Conservation (phyloP, 163 green algal species). For the Trebouxia gelatinosa region DNA sequence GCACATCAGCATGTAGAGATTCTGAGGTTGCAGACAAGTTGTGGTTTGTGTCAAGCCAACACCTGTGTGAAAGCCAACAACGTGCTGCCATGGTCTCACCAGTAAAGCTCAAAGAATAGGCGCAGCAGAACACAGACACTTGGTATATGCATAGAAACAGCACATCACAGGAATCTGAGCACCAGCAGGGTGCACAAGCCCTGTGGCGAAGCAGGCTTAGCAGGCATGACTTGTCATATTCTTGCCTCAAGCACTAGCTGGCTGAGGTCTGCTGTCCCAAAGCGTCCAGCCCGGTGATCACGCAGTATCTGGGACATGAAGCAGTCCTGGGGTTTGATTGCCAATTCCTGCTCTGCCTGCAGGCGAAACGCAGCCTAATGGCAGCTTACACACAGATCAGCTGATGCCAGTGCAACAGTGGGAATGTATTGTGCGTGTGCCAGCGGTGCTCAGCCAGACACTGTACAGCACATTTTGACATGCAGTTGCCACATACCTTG, state of each 20-base stretch:
- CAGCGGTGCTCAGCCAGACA: too few relatives aligned
- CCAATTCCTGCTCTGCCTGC: neutral
- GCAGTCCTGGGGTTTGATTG: neutral
- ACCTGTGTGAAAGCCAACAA: neutral
- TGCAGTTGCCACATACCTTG: too few relatives aligned
- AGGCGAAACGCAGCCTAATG: too few relatives aligned
- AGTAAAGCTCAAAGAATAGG: neutral
- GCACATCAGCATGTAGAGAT: neutral
- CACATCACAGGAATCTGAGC: too few relatives aligned
- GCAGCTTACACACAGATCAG: too few relatives aligned
- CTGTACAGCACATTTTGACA: too few relatives aligned
- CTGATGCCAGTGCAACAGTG: too few relatives aligned
- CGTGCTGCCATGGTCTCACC: neutral
- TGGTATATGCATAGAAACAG: neutral
- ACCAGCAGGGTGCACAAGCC: too few relatives aligned
- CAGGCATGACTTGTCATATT: neutral
- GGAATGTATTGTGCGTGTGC: too few relatives aligned
- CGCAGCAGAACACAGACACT: neutral
- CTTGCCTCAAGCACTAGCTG: neutral
- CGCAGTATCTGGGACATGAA: neutral
- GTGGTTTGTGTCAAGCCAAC: neutral
- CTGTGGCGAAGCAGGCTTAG: too few relatives aligned
- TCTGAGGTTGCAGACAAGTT: too few relatives aligned
- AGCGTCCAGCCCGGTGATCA: neutral
- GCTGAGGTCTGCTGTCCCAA: neutral